Base-by-base conservation (phyloP, 306 rosid genomes). In the Carpinus viminea region DNA sequence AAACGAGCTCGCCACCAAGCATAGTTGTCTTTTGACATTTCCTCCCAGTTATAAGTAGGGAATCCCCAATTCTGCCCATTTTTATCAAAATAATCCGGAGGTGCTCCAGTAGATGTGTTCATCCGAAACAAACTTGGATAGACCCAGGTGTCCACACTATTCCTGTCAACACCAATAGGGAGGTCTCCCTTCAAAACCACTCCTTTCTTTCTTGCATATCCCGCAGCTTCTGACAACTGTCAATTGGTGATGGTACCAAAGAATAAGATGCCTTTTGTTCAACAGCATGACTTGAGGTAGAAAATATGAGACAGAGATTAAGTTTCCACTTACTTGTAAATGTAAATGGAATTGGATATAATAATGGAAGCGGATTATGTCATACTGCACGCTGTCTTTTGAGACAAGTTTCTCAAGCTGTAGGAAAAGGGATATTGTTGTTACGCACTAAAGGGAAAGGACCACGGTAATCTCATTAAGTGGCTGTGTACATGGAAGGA, bases 61-160 rank as follows among this genome's bases (percentile, higher is more conserved):
- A 95, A 95, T 17, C 98, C 98, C 98, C 98, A 95, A 77, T 95
- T 95, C 91, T 95, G 98, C 47, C 98, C 98, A 85, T 89, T 95
- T 91, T 95, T 92, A 87, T 92, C 97, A 85, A 95, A 95, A 87
- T 91, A 95, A 87, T 95, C 98, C 31, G 98, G 98, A 79, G 98
- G 98, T 70, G 98, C 97, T 54, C 98, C 98, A 0, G 97, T 94
- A 28, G 98, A 87, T 57, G 97, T 94, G 90, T 88, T 91, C 98
- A 94, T 94, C 76, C 98, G 93, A 72, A 94, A 94, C 68, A 94
- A 79, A 84, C 79, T 92, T 74, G 97, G 97, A 85, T 92, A 79
- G 68, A 94, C 98, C 97, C 98, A 95, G 43, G 98, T 95, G 84
- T 95, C 98, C 47, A 95, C 97, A 81, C 98, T 95, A 78, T 92